Percentiles rank a stretch among this genome's conserved stretches.
These are phyloP conservation scores for Phytophthora litchii DNA, from an alignment of 352 stramenopile genomes.

Conservation along the genomic window DNA sequence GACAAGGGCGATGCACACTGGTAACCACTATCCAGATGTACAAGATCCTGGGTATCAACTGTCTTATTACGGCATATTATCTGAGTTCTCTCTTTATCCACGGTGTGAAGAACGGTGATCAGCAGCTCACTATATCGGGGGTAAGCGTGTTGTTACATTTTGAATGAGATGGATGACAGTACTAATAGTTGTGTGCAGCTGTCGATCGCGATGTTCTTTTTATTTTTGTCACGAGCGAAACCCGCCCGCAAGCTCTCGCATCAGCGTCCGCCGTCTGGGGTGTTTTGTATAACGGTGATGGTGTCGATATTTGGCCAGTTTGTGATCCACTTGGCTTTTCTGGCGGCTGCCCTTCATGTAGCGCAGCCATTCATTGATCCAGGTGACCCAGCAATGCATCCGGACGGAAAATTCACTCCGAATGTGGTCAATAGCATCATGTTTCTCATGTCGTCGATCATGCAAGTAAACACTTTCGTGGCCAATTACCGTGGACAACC, in stretches of 20 bases:
- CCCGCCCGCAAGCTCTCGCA: conserved; percentile 94
- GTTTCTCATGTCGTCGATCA: conserved; percentile 96
- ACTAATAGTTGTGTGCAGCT: conserved; percentile 55
- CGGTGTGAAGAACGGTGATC: conserved; percentile 99
- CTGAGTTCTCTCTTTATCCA: conserved; percentile 97
- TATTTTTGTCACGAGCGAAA: conserved; percentile 79
- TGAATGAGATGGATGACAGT: conserved; percentile 66
- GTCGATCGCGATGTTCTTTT: conserved; percentile 76
- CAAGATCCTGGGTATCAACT: conserved; percentile 99
- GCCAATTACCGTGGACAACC: conserved; percentile 98
- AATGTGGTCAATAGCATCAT: conserved; percentile 99
- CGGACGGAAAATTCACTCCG: conserved; percentile 95
- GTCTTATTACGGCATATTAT: conserved; percentile 97
- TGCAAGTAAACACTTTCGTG: conserved; percentile 96
- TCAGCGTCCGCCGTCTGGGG: conserved; percentile 92
- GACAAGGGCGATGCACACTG: conserved; percentile 98
- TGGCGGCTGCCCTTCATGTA: conserved; percentile 91
- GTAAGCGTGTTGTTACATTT: conserved; percentile 21
- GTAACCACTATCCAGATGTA: conserved; percentile 99
- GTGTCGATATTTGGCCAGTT: conserved; percentile 97
- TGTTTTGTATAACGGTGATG: conserved; percentile 94
- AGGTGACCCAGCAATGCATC: conserved; percentile 78
- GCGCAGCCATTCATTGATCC: conserved; percentile 88
- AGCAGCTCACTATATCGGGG: conserved; percentile 85
- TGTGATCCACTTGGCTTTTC: conserved; percentile 94